Evolutionary conservation across 176 grass and related monocot genomes (phyloP).

Genomic region (Otatea glauca): DNA sequence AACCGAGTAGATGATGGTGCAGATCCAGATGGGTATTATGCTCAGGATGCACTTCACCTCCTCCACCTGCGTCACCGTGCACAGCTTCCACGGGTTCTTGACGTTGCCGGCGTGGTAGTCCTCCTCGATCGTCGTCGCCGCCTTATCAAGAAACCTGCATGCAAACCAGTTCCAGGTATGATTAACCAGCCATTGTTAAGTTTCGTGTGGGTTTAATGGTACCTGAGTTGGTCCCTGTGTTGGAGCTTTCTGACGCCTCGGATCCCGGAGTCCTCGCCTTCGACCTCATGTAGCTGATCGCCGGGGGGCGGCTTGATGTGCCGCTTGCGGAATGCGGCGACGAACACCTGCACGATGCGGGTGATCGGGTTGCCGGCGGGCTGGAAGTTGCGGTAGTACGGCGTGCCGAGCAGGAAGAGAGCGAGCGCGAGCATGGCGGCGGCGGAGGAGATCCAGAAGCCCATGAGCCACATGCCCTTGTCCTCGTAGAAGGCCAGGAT

Average conservation of each 20-base stretch:
- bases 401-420: conserved; percentile 54
- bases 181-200: too few relatives aligned
- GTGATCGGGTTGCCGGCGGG: conserved; percentile 58
- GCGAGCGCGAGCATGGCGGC: conserved; percentile 39
- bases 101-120: conserved; percentile 18
- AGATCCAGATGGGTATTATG: conserved; percentile 64
- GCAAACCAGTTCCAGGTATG: too few relatives aligned
- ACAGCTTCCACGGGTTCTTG: conserved; percentile 50
- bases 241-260: conserved; percentile 49
- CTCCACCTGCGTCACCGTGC: conserved; percentile 91
- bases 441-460: conserved; percentile 52
- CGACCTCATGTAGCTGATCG: conserved; percentile 49
- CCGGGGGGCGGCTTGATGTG: conserved; percentile 28
- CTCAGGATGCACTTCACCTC: conserved; percentile 76
- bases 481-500: conserved; percentile 65
- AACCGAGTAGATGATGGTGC: conserved; percentile 64
- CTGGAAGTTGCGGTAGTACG: conserved; percentile 51
- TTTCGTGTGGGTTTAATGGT: neutral
- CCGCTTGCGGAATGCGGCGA: conserved; percentile 45
- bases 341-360: conserved; percentile 55
- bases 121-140: conserved; percentile 36
- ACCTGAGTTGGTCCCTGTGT: conserved; percentile 56
- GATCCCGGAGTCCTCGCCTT: conserved; percentile 34
- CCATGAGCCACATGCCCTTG: conserved; percentile 52
- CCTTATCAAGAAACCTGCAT: conserved; percentile 62